Base-by-base conservation (phyloP, 768 basidiomycete genomes). In the Lanmaoa pseudosensibilis region DNA sequence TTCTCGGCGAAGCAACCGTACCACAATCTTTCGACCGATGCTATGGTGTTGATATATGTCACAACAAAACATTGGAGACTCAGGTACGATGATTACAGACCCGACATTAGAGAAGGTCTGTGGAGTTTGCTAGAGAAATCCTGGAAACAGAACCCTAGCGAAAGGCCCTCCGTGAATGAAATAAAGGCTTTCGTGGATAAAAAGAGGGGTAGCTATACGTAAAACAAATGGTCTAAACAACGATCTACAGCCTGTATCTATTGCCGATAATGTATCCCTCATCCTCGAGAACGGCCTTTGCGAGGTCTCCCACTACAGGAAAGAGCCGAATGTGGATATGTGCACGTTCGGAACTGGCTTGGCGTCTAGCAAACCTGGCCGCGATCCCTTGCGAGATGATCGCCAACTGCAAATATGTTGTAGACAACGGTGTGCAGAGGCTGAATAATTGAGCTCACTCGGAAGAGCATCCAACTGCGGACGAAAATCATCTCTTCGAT, bases 361-460 rank as follows among this genome's bases (percentile, higher is more conserved):
- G 94, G 19, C 91, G 83, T 25, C 87, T 80, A 1, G 92, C 92
- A 50, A 83, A 84, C 43, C 94, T 83, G 32, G 94, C 94, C 2
- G 94, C 90, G 59, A 97, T 94, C 4, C 94, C 94, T 73, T 97
- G 94, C 2, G 84, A 76, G 61, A 97, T 95, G 56, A 96, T 80
- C 0, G 91, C 80, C 25, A 90, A 72, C 90, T 90, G 61, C 18
- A 47, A 18, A 57, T 48, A 37, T 33, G 49, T 49, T 48, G 8
- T 52, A 50, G 47, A 48, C 32, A 34, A 37, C 40, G 44, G 34
- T 56, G 50, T 54, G n/a, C 15, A 19, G 2, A 27, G 18, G 23
- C 2, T 15, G 33, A 18, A 36, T 3, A 19, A 46, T 32, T 16
- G 39, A 45, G 19, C 83, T 59, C 64, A 91, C 92, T 56, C 90